Conservation (phyloP, 768 basidiomycete species). For the Rubroboletus satanas region DNA sequence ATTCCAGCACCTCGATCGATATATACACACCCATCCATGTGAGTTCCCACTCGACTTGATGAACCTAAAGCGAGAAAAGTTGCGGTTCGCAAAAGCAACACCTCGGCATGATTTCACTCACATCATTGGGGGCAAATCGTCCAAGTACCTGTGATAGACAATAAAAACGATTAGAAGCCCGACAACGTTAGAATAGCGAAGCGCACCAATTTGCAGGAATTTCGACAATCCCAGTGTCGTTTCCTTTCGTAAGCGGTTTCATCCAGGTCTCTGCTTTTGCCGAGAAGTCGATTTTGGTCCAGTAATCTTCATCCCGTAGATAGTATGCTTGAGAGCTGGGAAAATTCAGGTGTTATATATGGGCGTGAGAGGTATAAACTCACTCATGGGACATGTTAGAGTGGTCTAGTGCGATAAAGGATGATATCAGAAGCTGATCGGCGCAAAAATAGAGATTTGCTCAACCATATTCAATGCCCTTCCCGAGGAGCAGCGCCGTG, state of each 20-base stretch:
- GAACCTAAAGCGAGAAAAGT: slow-evolving; percentile 43
- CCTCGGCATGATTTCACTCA: slow-evolving; percentile 21
- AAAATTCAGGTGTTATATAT: background rate
- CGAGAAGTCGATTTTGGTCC: slow-evolving; percentile 69
- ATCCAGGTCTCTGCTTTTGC: slow-evolving; percentile 64
- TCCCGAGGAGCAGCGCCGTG: slow-evolving; percentile 58
- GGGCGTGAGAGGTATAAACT: background rate
- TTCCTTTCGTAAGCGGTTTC: slow-evolving; percentile 64
- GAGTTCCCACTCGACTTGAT: slow-evolving; percentile 64
- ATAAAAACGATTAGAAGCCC: background rate
- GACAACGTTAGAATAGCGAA: background rate
- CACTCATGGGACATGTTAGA: slow-evolving; percentile 56
- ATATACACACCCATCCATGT: slow-evolving; percentile 57
- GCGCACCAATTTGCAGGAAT: slow-evolving; percentile 69
- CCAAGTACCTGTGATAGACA: slow-evolving; percentile 48
- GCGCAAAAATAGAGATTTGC: background rate
- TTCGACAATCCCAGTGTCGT: slow-evolving; percentile 57
- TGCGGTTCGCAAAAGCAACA: background rate
- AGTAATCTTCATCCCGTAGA: slow-evolving; percentile 61
- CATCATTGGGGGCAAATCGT: slow-evolving; percentile 77
- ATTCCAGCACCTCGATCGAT: background rate
- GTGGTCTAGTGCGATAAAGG: slow-evolving; percentile 39
- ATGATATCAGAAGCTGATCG: slow-evolving; percentile 4
- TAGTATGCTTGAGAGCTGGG: slow-evolving; percentile 60
- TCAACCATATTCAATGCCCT: slow-evolving; percentile 70